These are phyloP conservation scores for Cladosporium sp. DNA, from an alignment of 2,329 filamentous ascomycete species.

Conservation along the genomic window DNA sequence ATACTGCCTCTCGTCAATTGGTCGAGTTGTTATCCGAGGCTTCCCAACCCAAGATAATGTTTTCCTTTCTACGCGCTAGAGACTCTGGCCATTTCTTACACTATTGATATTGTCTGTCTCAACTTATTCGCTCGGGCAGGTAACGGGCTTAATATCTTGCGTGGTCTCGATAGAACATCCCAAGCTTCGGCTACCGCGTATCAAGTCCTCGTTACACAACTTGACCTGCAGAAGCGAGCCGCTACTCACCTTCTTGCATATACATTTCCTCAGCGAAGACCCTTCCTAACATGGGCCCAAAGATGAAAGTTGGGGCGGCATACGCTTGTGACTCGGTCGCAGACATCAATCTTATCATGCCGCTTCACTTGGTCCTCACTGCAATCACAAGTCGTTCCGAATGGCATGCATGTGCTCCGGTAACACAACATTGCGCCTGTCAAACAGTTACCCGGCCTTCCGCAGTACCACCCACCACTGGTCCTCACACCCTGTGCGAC, in stretches of 20 bases:
- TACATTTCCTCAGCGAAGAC: background rate
- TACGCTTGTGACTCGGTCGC: too few relatives aligned
- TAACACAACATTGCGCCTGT: background rate
- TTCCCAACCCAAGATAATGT: too few relatives aligned
- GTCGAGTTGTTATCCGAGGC: background rate
- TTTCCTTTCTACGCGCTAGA: too few relatives aligned
- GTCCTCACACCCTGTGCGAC: slow-evolving; percentile 2
- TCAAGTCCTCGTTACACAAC: background rate
- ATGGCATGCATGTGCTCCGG: background rate
- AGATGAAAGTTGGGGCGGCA: background rate
- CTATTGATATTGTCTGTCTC: too few relatives aligned
- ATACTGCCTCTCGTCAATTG: background rate
- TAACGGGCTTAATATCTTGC: too few relatives aligned
- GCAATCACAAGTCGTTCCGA: too few relatives aligned
- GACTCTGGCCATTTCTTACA: too few relatives aligned
- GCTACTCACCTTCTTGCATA: background rate
- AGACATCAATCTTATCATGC: too few relatives aligned
- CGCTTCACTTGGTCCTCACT: too few relatives aligned
- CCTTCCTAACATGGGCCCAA: background rate
- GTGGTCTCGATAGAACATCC: too few relatives aligned
- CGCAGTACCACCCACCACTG: slow-evolving; percentile 1
- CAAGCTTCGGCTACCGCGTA: background rate
- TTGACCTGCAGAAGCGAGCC: background rate
- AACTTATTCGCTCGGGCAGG: too few relatives aligned
- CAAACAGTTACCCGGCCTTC: slow-evolving; percentile 1